Evolutionary conservation across 345 rosid genomes (phyloP), one percentile per base, ranked within the genome.

Genomic region (Eucalyptus rudis): DNA sequence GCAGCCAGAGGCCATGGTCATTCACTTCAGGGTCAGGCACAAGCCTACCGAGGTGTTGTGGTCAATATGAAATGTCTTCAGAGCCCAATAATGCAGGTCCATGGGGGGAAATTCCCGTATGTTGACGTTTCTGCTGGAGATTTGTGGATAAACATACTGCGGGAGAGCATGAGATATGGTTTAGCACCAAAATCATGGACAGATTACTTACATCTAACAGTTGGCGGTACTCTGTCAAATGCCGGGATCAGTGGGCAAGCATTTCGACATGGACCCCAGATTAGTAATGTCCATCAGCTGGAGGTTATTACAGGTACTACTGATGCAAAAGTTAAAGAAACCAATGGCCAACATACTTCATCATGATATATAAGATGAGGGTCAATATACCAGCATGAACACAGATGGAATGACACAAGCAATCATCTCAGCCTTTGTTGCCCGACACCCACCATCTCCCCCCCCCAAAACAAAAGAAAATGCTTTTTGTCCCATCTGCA

Each of bases 181-280:
- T 92, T 98, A 89, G 95, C 99, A 62, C 99, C 99, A 49, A 95
- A 94, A 88, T 97, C 99, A 36, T 98, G 98, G 98, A 95, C 99
- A 14, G 99, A 98, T 92, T 98, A 96, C 92, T 93, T 98, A 89
- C 95, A 95, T 91, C 96, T 98, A 76, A 98, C 95, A 6, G 99
- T 97, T 64, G 99, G 99, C 29, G 99, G 99, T 58, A 98, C 99
- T 54, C 94, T 98, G 86, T 98, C 99, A 31, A 96, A 96, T 92
- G 99, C 96, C 33, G 99, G 99, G 90, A 94, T 97, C 86, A 96
- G 99, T 68, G 99, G 99, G 87, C 99, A 97, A 88, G 96, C 97
- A 87, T 98, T 98, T 91, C 94, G 95, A 47, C 95, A 95, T 87
- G 99, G 99, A 86, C 99, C 99, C 81, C 99, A 97, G 93, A 98